These are phyloP conservation scores for Raddia guianensis DNA, from an alignment of 176 grass and related monocot species.

Conservation along the genomic window DNA sequence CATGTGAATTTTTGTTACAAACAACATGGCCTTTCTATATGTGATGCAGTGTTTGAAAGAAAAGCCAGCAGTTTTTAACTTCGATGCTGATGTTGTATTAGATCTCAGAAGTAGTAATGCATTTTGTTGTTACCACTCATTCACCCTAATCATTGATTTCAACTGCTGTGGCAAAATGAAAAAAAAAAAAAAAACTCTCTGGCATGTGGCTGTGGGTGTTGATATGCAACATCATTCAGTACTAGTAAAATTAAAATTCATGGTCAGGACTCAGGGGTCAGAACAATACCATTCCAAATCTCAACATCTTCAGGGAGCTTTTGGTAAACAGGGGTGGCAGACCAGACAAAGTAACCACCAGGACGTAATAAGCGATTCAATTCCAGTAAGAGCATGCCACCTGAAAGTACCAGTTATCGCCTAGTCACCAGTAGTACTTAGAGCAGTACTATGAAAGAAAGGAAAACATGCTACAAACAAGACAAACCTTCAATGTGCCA, in stretches of 20 bases:
- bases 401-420: conserved; percentile 46
- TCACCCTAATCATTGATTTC: conserved; percentile 4
- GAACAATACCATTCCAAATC: conserved; percentile 84
- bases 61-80: not conserved
- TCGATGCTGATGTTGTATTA: not conserved
- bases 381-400: conserved; percentile 95
- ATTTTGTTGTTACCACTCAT: not conserved
- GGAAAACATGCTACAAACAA: conserved; percentile 11
- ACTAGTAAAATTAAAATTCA: conserved; percentile 25
- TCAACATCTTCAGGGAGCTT: conserved; percentile 83
- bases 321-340: conserved; percentile 96
- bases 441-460: conserved; percentile 33
- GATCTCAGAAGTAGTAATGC: not conserved
- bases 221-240: not conserved
- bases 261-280: not conserved
- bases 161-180: not conserved
- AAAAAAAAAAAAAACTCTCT: conserved; percentile 13
- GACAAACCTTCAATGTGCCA: conserved; percentile 95
- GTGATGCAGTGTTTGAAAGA: not conserved
- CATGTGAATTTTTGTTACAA: not conserved
- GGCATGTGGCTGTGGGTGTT: not conserved
- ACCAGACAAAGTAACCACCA: conserved; percentile 98
- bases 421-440: conserved; percentile 21
- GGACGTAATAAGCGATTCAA: conserved; percentile 87
- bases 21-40: not conserved